Evolutionary conservation across 352 stramenopile species (phyloP).

Genomic region (Phytopythium kandeliae): DNA sequence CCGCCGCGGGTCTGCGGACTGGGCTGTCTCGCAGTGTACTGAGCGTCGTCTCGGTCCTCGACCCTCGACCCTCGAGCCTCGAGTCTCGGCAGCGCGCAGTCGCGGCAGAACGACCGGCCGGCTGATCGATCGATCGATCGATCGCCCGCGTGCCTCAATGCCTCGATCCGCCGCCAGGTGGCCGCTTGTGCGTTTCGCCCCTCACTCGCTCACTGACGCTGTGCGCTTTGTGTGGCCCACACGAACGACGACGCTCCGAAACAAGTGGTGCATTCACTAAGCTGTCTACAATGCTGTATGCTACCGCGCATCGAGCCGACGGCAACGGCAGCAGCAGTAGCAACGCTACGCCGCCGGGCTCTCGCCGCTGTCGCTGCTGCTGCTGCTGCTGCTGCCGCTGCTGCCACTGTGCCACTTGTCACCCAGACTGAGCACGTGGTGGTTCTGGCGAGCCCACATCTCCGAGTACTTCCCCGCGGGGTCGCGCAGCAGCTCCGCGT

Average conservation of each 20-base stretch:
- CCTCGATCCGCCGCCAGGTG: too few species aligned
- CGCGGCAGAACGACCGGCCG: too few species aligned
- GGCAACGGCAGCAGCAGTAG: not conserved
- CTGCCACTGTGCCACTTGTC: not conserved
- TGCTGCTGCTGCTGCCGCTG: too few species aligned
- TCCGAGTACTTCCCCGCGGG: slow-evolving; percentile 66
- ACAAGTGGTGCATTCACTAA: not conserved
- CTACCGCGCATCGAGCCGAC: not conserved
- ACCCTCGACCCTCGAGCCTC: too few species aligned
- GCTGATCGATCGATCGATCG: too few species aligned
- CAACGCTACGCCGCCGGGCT: not conserved
- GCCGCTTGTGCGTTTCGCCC: slow-evolving; percentile 2
- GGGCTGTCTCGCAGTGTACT: too few species aligned
- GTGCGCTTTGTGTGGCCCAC: not conserved
- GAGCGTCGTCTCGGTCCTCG: too few species aligned
- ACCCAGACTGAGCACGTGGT: slow-evolving; percentile 24
- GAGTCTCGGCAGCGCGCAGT: too few species aligned
- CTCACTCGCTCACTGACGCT: too few species aligned
- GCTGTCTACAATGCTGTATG: not conserved
- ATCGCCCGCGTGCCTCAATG: too few species aligned
- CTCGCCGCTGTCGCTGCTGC: not conserved
- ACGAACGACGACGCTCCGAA: too few species aligned
- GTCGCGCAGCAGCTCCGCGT: slow-evolving; percentile 77
- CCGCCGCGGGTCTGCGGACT: not conserved
- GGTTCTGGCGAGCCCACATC: slow-evolving; percentile 67